phyloP scores from a whole-genome alignment of 108 stramenopile species.

The Skeletonema tropicum region DNA sequence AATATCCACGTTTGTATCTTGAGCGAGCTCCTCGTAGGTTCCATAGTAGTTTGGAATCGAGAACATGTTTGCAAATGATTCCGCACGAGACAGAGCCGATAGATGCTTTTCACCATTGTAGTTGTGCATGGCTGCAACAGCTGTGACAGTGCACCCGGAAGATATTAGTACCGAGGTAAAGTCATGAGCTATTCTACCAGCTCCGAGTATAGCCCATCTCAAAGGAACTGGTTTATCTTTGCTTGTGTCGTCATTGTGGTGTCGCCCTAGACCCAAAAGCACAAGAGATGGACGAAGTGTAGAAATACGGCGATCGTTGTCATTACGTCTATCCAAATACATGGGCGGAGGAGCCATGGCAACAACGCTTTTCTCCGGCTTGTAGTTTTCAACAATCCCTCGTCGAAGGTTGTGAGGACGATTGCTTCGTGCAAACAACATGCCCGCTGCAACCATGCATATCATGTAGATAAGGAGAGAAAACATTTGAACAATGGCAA shows the following conservation, averaged over 20 bases:
- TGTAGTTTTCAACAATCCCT: constrained; percentile 9
- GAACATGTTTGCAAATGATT: constrained; percentile 25
- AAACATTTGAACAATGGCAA: not conserved
- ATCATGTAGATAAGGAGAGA: not conserved
- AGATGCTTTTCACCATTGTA: not conserved
- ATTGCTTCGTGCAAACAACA: not conserved
- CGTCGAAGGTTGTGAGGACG: not conserved
- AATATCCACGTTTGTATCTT: constrained; percentile 63
- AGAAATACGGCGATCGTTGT: too few relatives aligned
- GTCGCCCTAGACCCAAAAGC: not conserved
- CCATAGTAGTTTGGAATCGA: constrained; percentile 43
- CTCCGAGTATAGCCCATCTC: constrained; percentile 76
- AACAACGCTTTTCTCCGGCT: constrained; percentile 2
- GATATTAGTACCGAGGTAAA: constrained; percentile 47
- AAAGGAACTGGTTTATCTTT: constrained; percentile 32
- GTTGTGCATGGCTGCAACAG: constrained; percentile 19
- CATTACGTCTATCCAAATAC: constrained; percentile 5
- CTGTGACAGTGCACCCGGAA: constrained; percentile 31
- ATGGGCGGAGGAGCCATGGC: constrained; percentile 12
- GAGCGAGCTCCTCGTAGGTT: constrained; percentile 66
- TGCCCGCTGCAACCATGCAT: not conserved
- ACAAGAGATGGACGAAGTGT: not conserved
- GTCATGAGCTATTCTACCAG: constrained; percentile 70
- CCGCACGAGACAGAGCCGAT: constrained; percentile 9
- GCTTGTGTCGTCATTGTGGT: not conserved